Percentiles rank a stretch among this genome's conserved stretches.
Evolutionary conservation across 2,329 filamentous ascomycete genomes (phyloP).

Genomic region (Trichoderma sp.): DNA sequence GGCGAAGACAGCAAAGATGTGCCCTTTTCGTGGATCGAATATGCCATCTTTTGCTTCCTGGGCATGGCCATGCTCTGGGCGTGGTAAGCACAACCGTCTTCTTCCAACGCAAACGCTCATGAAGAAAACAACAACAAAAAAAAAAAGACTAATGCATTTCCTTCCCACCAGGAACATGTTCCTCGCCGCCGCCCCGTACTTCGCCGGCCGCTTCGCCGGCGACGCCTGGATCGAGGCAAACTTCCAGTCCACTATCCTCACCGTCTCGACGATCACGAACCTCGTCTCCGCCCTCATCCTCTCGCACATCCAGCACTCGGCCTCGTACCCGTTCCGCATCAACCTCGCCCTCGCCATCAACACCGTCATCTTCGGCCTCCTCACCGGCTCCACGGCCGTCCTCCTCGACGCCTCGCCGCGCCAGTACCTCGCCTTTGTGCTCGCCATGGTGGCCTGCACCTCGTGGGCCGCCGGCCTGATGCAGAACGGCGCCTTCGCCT

Average conservation of each 20-base stretch:
- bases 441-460: slow-evolving; percentile 75
- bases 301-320: slow-evolving; percentile 73
- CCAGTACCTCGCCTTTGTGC: slow-evolving; percentile 75
- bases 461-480: slow-evolving; percentile 79
- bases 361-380: slow-evolving; percentile 68
- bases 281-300: slow-evolving; percentile 72
- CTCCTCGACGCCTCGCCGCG: slow-evolving; percentile 60
- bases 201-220: slow-evolving; percentile 73
- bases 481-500: slow-evolving; percentile 93
- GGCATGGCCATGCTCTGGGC: slow-evolving; percentile 97
- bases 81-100: slow-evolving; percentile 60
- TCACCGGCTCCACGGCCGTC: slow-evolving; percentile 74
- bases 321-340: slow-evolving; percentile 87
- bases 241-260: slow-evolving; percentile 87
- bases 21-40: slow-evolving; percentile 81
- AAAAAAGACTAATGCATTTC: neutral
- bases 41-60: slow-evolving; percentile 77
- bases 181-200: slow-evolving; percentile 89
- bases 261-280: slow-evolving; percentile 81
- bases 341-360: slow-evolving; percentile 73
- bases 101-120: neutral
- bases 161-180: slow-evolving; percentile 82
- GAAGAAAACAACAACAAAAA: neutral
- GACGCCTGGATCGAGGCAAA: slow-evolving; percentile 70
- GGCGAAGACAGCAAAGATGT: slow-evolving; percentile 38